Evolutionary conservation across 331 rosid genomes (phyloP).

Genomic region (Erythrophleum ivorense): DNA sequence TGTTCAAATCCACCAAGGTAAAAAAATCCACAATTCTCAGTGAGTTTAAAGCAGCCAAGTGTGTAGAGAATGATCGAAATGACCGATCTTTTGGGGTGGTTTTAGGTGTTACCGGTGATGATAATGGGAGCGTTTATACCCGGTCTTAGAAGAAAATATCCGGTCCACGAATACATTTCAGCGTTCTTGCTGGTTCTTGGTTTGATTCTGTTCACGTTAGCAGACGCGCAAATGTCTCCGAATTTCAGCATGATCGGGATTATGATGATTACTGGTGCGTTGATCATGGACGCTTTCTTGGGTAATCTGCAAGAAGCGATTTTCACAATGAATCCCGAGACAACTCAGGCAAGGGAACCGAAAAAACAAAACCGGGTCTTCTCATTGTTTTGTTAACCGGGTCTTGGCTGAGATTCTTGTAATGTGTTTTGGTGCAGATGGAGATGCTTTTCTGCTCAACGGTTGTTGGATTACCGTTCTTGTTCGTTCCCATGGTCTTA

Average conservation of each 20-base stretch:
- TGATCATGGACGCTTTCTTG: constrained; percentile 69
- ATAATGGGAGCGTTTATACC: constrained; percentile 71
- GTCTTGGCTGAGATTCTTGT: not conserved
- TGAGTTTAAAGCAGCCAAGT: too few species aligned
- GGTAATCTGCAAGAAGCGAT: constrained; percentile 77
- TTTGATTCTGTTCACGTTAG: constrained; percentile 67
- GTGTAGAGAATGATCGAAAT: too few species aligned
- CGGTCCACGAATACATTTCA: constrained; percentile 60
- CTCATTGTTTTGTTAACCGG: not conserved
- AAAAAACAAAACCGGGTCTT: not conserved
- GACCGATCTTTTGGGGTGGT: too few species aligned
- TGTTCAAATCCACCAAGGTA: constrained; percentile 75
- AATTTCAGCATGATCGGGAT: constrained; percentile 61
- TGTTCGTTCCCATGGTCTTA: constrained; percentile 61
- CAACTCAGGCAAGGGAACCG: constrained; percentile 51
- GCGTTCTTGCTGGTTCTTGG: constrained; percentile 63
- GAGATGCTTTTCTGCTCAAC: constrained; percentile 79
- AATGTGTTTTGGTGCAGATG: constrained; percentile 51
- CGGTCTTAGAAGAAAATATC: constrained; percentile 67
- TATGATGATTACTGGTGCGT: constrained; percentile 63
- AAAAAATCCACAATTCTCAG: too few species aligned
- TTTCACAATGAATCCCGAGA: constrained; percentile 63
- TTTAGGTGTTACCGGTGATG: constrained; percentile 77
- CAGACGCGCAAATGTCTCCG: constrained; percentile 72
- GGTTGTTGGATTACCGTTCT: constrained; percentile 63